Evolutionary conservation across 495 filamentous ascomycete species (phyloP).

Genomic region (Apodospora peruviana): DNA sequence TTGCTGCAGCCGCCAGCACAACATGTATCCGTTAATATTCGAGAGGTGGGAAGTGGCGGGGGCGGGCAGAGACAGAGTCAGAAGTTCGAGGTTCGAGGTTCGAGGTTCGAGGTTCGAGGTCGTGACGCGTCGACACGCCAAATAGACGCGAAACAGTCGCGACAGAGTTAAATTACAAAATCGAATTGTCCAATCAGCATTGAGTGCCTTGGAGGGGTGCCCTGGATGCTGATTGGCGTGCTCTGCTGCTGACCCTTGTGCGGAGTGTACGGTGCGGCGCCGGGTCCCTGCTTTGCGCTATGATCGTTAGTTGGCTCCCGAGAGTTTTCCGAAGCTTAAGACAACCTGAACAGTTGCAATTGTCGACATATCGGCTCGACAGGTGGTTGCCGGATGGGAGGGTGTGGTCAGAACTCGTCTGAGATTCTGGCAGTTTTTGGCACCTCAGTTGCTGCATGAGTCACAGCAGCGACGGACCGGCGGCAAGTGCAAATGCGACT

Average conservation of each 20-base stretch:
- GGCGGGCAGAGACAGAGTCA: background rate
- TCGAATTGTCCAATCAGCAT: slow-evolving; percentile 13
- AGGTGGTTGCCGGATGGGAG: too few species aligned
- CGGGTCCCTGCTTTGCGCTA: background rate
- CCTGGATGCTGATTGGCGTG: slow-evolving; percentile 2
- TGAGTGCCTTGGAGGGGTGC: background rate
- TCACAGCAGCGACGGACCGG: background rate
- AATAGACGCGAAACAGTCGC: slow-evolving; percentile 17
- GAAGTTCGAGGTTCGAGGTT: background rate
- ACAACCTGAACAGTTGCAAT: too few species aligned
- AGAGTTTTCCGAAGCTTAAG: background rate
- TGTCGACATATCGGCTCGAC: too few species aligned
- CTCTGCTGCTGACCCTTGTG: background rate
- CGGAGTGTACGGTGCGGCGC: background rate
- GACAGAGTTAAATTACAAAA: slow-evolving; percentile 8
- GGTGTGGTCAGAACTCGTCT: background rate
- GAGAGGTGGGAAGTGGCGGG: background rate
- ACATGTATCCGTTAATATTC: background rate
- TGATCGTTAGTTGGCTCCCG: slow-evolving; percentile 5
- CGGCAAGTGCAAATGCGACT: background rate
- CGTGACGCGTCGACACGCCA: slow-evolving; percentile 18
- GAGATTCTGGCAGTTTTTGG: background rate
- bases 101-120: background rate
- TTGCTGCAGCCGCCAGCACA: background rate
- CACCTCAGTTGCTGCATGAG: background rate